Evolutionary conservation across 2,329 filamentous ascomycete genomes (phyloP).

Genomic region (Myriangium duriaei): DNA sequence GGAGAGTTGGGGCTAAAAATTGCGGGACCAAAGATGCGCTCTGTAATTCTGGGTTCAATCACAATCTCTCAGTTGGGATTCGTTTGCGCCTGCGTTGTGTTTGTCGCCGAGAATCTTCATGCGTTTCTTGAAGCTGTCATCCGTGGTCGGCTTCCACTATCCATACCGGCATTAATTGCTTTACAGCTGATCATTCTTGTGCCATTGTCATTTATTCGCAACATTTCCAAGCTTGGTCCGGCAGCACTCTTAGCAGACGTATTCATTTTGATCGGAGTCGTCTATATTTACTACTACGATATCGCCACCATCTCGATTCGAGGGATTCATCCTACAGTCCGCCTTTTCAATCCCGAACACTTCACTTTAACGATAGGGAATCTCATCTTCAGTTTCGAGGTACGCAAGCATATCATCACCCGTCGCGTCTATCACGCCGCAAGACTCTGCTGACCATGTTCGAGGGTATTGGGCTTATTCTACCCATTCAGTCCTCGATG

Average conservation of each 20-base stretch:
- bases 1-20: slow-evolving; percentile 60
- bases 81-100: slow-evolving; percentile 65
- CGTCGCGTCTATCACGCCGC: too few species aligned
- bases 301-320: slow-evolving; percentile 41
- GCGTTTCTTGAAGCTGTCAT: slow-evolving; percentile 55
- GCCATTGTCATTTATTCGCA: slow-evolving; percentile 57
- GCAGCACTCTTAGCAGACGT: slow-evolving; percentile 57
- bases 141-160: slow-evolving; percentile 33
- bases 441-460: too few species aligned
- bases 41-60: slow-evolving; percentile 56
- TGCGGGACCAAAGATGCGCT: slow-evolving; percentile 49
- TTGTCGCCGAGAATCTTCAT: slow-evolving; percentile 60
- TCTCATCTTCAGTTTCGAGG: slow-evolving; percentile 66
- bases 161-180: slow-evolving; percentile 49
- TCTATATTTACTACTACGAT: slow-evolving; percentile 64
- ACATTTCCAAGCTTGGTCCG: slow-evolving; percentile 61
- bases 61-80: slow-evolving; percentile 66
- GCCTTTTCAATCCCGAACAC: slow-evolving; percentile 54
- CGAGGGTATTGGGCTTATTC: slow-evolving; percentile 65
- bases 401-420: too few species aligned
- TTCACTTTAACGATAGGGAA: slow-evolving; percentile 62
- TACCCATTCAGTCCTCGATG: slow-evolving; percentile 68
- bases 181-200: slow-evolving; percentile 53
- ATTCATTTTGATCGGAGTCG: slow-evolving; percentile 58
- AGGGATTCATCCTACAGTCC: slow-evolving; percentile 49